Percentiles rank a stretch among this genome's conserved stretches.
These are phyloP conservation scores for Didymella segeticola DNA, from an alignment of 2,329 filamentous ascomycete genomes.

Conservation along the genomic window DNA sequence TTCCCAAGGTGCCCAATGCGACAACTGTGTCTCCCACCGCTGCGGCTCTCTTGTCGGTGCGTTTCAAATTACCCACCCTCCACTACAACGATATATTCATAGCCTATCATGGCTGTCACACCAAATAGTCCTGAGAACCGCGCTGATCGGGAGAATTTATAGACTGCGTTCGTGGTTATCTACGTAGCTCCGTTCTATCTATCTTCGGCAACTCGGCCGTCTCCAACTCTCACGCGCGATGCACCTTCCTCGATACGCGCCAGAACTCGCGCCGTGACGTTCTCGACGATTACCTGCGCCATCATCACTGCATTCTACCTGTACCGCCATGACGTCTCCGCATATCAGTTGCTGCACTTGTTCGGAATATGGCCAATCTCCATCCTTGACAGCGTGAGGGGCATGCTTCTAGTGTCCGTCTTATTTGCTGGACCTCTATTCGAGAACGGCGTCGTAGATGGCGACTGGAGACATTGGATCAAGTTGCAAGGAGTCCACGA, in stretches of 20 bases:
- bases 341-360: conserved; percentile 65
- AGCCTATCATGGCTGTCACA: conserved; percentile 31
- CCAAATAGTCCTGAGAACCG: conserved; percentile 16
- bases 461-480: conserved; percentile 70
- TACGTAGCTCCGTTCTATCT: conserved; percentile 94
- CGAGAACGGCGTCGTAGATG: conserved; percentile 76
- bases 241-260: conserved; percentile 87
- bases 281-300: conserved; percentile 75
- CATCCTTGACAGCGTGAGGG: conserved; percentile 66
- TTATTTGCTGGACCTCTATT: conserved; percentile 87
- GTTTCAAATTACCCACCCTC: conserved; percentile 40
- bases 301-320: conserved; percentile 72
- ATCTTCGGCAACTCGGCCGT: conserved; percentile 79
- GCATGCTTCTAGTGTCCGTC: conserved; percentile 74
- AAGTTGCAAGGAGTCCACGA: conserved; percentile 62
- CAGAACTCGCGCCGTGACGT: conserved; percentile 78
- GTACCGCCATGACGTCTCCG: conserved; percentile 58
- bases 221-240: conserved; percentile 79
- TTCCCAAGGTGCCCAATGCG: conserved; percentile 46
- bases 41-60: conserved; percentile 49
- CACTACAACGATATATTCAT: conserved; percentile 24
- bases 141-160: conserved; percentile 30
- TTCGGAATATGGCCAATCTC: conserved; percentile 84
- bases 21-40: conserved; percentile 44
- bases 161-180: conserved; percentile 82